A percentile compares a stretch with the other conserved stretches of the same genome.
Conservation (phyloP, 768 basidiomycete genomes). For the Termitomyces titanicus region DNA sequence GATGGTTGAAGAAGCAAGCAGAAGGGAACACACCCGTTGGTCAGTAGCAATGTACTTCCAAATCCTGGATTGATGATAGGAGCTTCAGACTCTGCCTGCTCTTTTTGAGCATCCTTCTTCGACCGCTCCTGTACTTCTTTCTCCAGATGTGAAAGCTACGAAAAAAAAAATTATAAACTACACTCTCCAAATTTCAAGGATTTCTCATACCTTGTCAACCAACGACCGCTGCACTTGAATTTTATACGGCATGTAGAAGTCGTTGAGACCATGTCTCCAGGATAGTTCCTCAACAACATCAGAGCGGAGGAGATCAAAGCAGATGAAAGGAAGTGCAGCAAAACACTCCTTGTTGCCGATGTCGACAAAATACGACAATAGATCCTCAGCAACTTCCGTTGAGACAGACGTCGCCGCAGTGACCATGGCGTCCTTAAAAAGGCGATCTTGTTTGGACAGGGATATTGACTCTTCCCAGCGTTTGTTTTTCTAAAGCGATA, state of each 20-base stretch:
- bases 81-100: conserved; percentile 81
- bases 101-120: conserved; percentile 85
- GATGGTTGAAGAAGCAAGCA: conserved; percentile 4
- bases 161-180: not conserved
- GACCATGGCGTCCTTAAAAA: conserved; percentile 95
- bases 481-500: conserved; percentile 69
- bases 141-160: conserved; percentile 71
- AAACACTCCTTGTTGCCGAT: conserved; percentile 99
- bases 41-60: conserved; percentile 59
- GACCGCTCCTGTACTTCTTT: conserved; percentile 87
- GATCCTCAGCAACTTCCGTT: conserved; percentile 92
- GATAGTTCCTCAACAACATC: conserved; percentile 93
- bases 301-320: conserved; percentile 92
- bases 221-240: conserved; percentile 83
- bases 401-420: conserved; percentile 83
- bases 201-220: conserved; percentile 59
- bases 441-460: conserved; percentile 91
- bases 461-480: conserved; percentile 97
- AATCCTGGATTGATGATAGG: conserved; percentile 85
- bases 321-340: conserved; percentile 82
- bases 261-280: conserved; percentile 94
- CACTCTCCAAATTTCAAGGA: not conserved
- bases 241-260: conserved; percentile 97
- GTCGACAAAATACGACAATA: conserved; percentile 94
- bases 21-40: conserved; percentile 59